A percentile compares a stretch with the other conserved stretches of the same genome.
phyloP scores from a whole-genome alignment of 768 basidiomycete species.

The Psilocybe azurescens region DNA sequence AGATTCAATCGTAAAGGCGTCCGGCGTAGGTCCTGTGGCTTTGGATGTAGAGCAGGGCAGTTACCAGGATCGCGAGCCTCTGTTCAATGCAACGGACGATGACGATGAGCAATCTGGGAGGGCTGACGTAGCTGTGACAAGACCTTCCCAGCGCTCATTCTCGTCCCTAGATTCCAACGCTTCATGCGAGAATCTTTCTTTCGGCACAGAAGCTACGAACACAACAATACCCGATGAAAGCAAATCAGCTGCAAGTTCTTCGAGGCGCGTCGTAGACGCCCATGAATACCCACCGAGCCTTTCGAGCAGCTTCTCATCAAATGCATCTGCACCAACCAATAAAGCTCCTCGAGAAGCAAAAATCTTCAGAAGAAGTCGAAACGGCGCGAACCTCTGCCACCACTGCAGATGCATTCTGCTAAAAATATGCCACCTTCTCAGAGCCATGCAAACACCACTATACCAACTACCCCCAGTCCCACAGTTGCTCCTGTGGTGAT shows the following conservation, averaged over 20 bases:
- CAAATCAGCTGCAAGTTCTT: slow-evolving; percentile 44
- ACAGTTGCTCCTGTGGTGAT: slow-evolving; percentile 3
- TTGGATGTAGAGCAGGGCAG: slow-evolving; percentile 45
- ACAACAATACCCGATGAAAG: slow-evolving; percentile 41
- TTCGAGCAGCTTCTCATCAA: slow-evolving; percentile 45
- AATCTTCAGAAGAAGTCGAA: slow-evolving; percentile 43
- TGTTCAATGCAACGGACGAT: slow-evolving; percentile 62
- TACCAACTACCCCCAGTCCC: slow-evolving; percentile 20
- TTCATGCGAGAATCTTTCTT: slow-evolving; percentile 30
- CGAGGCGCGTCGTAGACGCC: slow-evolving; percentile 36
- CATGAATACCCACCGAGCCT: slow-evolving; percentile 72
- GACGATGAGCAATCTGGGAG: slow-evolving; percentile 43
- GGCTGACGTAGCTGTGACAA: slow-evolving; percentile 53
- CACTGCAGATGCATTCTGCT: slow-evolving; percentile 5
- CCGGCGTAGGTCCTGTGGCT: slow-evolving; percentile 39
- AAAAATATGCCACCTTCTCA: neutral
- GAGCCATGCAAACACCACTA: slow-evolving; percentile 19
- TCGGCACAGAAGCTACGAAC: slow-evolving; percentile 25
- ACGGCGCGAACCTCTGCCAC: slow-evolving; percentile 43
- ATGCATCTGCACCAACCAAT: slow-evolving; percentile 35
- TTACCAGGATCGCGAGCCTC: slow-evolving; percentile 59
- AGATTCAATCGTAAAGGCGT: slow-evolving; percentile 89
- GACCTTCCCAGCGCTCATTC: slow-evolving; percentile 38
- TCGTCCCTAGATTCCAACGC: slow-evolving; percentile 29
- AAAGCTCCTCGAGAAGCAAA: slow-evolving; percentile 27